Conservation (phyloP, 2,329 filamentous ascomycete genomes). For the Hysterium pulicare region DNA sequence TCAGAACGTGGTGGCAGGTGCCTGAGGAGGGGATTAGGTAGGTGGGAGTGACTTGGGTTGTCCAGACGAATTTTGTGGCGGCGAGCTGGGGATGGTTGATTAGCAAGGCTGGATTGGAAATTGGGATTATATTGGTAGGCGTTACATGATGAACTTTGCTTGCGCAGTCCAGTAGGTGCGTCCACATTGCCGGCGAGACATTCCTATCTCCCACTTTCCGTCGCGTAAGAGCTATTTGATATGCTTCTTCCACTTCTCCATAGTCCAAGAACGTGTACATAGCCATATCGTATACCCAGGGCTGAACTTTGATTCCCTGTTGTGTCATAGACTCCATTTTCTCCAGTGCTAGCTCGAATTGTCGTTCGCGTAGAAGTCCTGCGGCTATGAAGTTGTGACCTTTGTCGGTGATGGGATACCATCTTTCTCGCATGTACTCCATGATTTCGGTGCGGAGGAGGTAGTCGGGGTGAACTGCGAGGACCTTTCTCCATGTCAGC, state of each 20-base stretch:
- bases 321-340: constrained; percentile 65
- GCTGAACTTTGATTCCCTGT: constrained; percentile 53
- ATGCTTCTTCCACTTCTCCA: constrained; percentile 73
- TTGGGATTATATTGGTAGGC: not conserved
- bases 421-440: constrained; percentile 68
- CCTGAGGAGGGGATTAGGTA: constrained; percentile 63
- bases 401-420: constrained; percentile 61
- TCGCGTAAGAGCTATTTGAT: constrained; percentile 61
- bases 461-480: constrained; percentile 85
- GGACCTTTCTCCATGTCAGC: constrained; percentile 44
- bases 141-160: constrained; percentile 58
- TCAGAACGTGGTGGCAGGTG: constrained; percentile 65
- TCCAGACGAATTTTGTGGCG: constrained; percentile 70
- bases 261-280: constrained; percentile 69
- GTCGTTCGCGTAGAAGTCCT: constrained; percentile 74
- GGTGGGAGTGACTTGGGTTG: constrained; percentile 55
- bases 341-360: constrained; percentile 75
- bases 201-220: constrained; percentile 38
- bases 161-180: constrained; percentile 72
- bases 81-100: constrained; percentile 50
- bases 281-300: constrained; percentile 77
- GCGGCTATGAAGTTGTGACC: constrained; percentile 67
- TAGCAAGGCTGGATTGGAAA: constrained; percentile 5
- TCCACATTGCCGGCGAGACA: constrained; percentile 60
- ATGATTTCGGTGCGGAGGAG: constrained; percentile 69